Conservation (phyloP, 1,139 yeast species). For the Geotrichum siamense region DNA sequence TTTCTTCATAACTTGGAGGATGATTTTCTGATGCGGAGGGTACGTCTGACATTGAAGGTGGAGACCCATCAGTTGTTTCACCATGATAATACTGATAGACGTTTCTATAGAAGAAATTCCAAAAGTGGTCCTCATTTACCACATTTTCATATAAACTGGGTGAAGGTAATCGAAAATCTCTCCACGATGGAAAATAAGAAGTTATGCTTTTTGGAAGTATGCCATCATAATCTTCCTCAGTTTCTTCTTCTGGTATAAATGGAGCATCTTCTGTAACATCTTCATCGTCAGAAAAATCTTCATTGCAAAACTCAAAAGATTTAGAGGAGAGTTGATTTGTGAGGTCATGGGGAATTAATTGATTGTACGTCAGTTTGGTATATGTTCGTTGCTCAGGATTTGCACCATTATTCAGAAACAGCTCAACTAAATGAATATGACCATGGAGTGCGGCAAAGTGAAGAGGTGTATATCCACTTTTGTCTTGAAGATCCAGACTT, state of each 20-base stretch:
- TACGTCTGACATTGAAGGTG: constrained; percentile 1
- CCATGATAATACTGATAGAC: constrained; percentile 3
- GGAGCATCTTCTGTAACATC: constrained; percentile 2
- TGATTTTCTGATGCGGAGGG: constrained; percentile 20
- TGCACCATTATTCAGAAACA: constrained; percentile 57
- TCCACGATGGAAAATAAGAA: constrained; percentile 12
- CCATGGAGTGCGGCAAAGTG: constrained; percentile 75
- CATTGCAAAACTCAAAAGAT: constrained; percentile 12
- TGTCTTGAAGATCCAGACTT: constrained; percentile 58
- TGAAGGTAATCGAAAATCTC: constrained; percentile 6
- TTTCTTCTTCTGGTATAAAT: background rate
- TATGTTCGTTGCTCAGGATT: constrained; percentile 47
- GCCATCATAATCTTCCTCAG: background rate
- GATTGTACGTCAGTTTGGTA: constrained; percentile 47
- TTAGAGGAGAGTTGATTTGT: constrained; percentile 1
- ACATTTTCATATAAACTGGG: background rate
- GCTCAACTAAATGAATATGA: constrained; percentile 48
- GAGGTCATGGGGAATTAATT: constrained; percentile 25
- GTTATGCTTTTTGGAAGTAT: constrained; percentile 15
- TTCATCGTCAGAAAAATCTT: background rate
- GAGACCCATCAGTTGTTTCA: background rate
- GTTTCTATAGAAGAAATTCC: constrained; percentile 10
- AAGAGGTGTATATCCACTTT: constrained; percentile 74
- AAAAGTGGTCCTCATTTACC: constrained; percentile 4
- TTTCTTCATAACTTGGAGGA: constrained; percentile 69